phyloP scores from a whole-genome alignment of 805 yeast genomes.

The Komagataella pseudopastoris region DNA sequence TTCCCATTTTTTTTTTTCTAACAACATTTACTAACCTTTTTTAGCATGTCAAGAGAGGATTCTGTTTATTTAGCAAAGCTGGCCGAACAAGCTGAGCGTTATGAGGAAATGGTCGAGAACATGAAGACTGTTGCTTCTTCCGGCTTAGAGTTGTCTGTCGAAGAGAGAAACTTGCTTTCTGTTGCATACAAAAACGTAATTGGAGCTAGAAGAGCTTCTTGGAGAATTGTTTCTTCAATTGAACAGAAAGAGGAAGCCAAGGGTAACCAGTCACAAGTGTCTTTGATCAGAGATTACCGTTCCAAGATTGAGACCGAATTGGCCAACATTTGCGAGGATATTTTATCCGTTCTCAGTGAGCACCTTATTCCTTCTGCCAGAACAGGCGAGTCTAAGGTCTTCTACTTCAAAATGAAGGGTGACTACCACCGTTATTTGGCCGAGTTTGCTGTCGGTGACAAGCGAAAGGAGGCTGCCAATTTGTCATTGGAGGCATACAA shows the following conservation, averaged over 20 bases:
- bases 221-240: constrained; percentile 97
- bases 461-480: constrained; percentile 86
- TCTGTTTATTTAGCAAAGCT: constrained; percentile 95
- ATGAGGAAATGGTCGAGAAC: constrained; percentile 98
- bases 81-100: constrained; percentile 99
- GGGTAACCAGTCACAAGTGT: constrained; percentile 85
- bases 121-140: constrained; percentile 96
- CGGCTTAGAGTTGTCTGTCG: constrained; percentile 91
- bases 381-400: constrained; percentile 95
- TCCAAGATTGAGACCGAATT: constrained; percentile 88
- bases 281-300: constrained; percentile 87
- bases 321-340: constrained; percentile 88
- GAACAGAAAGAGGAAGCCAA: constrained; percentile 97
- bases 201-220: constrained; percentile 98
- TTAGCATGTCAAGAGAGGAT: constrained; percentile 69
- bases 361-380: constrained; percentile 90
- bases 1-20: not conserved
- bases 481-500: constrained; percentile 89
- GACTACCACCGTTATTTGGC: constrained; percentile 98
- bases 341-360: constrained; percentile 72
- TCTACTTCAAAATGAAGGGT: constrained; percentile 99
- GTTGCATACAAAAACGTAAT: constrained; percentile 98
- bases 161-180: constrained; percentile 92
- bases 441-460: constrained; percentile 86
- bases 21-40: not conserved